A percentile compares a stretch with the other conserved stretches of the same genome.
Evolutionary conservation across 2,329 filamentous ascomycete genomes (phyloP).

Genomic region (Chaetomium olivaceum): DNA sequence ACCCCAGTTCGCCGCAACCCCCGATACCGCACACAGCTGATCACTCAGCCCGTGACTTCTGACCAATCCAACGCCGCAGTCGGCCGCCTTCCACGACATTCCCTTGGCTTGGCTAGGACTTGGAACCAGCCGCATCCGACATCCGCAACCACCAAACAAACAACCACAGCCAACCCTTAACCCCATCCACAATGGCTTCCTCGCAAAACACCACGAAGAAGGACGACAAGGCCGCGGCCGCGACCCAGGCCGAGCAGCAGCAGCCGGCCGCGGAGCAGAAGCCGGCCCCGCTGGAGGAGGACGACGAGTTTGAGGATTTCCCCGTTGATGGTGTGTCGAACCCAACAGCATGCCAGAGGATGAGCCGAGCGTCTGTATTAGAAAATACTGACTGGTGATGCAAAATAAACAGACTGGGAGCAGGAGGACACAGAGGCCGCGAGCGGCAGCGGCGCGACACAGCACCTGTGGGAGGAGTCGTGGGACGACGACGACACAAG

Average conservation of each 20-base stretch:
- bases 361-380: not conserved
- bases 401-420: slow-evolving; percentile 77
- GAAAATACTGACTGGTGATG: not conserved
- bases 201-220: slow-evolving; percentile 32
- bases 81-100: slow-evolving; percentile 2
- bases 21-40: not conserved
- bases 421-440: slow-evolving; percentile 87
- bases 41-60: not conserved
- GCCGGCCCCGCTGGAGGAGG: slow-evolving; percentile 79
- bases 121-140: not conserved
- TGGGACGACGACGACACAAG: slow-evolving; percentile 98
- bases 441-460: slow-evolving; percentile 63
- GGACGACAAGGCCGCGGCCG: slow-evolving; percentile 44
- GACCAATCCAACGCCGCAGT: not conserved
- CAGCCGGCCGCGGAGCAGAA: slow-evolving; percentile 61
- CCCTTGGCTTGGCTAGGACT: not conserved
- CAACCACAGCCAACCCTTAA: not conserved
- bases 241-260: slow-evolving; percentile 46
- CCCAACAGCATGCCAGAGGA: not conserved
- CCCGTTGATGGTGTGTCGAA: slow-evolving; percentile 78
- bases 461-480: slow-evolving; percentile 97
- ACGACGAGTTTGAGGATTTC: slow-evolving; percentile 99
- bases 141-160: not conserved
- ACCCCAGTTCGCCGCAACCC: no score
- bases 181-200: slow-evolving; percentile 19